Evolutionary conservation across 2,329 filamentous ascomycete genomes (phyloP), one percentile per base, ranked within the genome.

Genomic region (Neofusicoccum cordaticola): DNA sequence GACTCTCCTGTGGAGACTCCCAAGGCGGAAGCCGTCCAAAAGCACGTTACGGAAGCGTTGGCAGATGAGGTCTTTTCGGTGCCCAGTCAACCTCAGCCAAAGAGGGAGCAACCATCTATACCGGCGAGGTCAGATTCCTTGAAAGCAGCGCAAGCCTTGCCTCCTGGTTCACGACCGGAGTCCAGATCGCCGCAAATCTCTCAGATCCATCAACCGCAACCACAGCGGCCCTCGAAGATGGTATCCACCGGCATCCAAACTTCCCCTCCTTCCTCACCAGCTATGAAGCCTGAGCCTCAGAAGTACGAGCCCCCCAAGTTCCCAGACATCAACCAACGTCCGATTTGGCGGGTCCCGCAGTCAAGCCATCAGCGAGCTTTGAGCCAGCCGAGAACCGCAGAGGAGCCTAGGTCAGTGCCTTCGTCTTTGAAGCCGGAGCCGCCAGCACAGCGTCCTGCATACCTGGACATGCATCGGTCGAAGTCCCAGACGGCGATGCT

Each of bases 211-310:
- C 78, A 81, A 63, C 80, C 80, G 2, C 77, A 80, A 47, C 83
- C 86, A 39, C 79, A 76, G 68, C 80, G 79, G 57, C 79, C 85
- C 53, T 64, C 72, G 48, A 31, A 31, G 27, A 84, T 89, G 83
- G 84, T 88, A 8, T 90, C 88, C 9, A 89, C 87, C 64, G 93
- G 92, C 12, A 96, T 92, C 0, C 94, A 95, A 88, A 96, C 93
- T 3, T 84, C 81, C 11, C 85, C 87, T 1, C 80, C 83, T 31
- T 78, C 80, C 39, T 75, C 75, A 19, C 67, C 71, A 39, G 63
- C 67, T 13, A 69, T 57, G 13, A 57, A 57, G 53, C 39, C 53
- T 3, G 53, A 57, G 13, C 17, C 37, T 42, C 17, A 35, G 8
- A 56, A 57, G 19, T 44, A 57, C 53, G 71, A 39, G 58, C 67